Percentiles rank a stretch among this genome's conserved stretches.
These are phyloP conservation scores for Colletotrichum sidae DNA, from an alignment of 2,329 filamentous ascomycete genomes.

Conservation along the genomic window DNA sequence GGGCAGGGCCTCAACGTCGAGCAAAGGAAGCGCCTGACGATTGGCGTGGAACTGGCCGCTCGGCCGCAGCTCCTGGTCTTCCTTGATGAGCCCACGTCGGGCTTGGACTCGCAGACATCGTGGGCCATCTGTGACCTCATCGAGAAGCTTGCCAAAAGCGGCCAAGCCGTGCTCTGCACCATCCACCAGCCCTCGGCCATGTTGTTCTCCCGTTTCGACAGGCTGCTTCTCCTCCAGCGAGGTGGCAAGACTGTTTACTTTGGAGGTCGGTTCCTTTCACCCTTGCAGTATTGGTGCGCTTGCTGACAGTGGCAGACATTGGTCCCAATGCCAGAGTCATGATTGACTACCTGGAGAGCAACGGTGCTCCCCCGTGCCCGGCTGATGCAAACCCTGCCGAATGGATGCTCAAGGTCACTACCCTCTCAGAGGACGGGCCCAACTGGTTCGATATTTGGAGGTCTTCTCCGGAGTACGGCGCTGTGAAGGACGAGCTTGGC, in stretches of 20 bases:
- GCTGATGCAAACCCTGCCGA: conserved; percentile 72
- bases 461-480: conserved; percentile 44
- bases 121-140: conserved; percentile 80
- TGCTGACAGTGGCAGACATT: conserved; percentile 30
- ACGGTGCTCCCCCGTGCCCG: conserved; percentile 67
- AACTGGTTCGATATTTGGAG: conserved; percentile 53
- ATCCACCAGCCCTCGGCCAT: conserved; percentile 61
- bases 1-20: conserved; percentile 65
- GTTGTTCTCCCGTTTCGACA: conserved; percentile 62
- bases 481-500: conserved; percentile 44
- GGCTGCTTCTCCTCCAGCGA: conserved; percentile 64
- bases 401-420: conserved; percentile 68
- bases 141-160: conserved; percentile 67
- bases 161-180: conserved; percentile 58
- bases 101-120: conserved; percentile 79
- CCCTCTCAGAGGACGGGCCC: conserved; percentile 40
- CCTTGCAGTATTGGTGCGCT: too few species aligned
- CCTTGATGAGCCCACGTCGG: conserved; percentile 82
- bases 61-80: conserved; percentile 79
- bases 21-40: conserved; percentile 71
- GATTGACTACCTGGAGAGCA: conserved; percentile 69
- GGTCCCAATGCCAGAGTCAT: conserved; percentile 59
- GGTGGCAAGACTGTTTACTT: conserved; percentile 71
- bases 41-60: conserved; percentile 80
- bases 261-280: conserved; percentile 55